Evolutionary conservation across 352 stramenopile genomes (phyloP), one percentile per base, ranked within the genome.

Genomic region (Pythium guiyangense): DNA sequence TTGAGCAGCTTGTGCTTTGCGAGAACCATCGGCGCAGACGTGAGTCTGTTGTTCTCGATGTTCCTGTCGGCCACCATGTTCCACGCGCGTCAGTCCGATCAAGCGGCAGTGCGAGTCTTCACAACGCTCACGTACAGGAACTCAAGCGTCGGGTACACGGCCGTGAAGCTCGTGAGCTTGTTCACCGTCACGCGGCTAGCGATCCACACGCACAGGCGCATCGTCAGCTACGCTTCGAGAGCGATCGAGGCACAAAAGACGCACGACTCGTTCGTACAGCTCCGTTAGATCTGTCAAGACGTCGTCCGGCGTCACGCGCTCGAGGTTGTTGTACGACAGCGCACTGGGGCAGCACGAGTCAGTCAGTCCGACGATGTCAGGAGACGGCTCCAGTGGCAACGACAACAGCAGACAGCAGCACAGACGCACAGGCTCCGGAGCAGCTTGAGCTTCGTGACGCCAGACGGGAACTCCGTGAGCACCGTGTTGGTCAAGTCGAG

Each of bases 91-190:
- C 4, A 34, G 29, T 9, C 29, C 4, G 29, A 34, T 34, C 29
- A 9, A 34, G 29, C 4, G 29, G 4, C 8, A 34, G 29, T 34
- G 29, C 29, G 29, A 4, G 29, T 34, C 29, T 9, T 34, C 29
- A 9, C 29, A 34, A 9, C 29, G 29, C 29, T 22, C 4, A 37
- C 34, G 34, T 37, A 55, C 50, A 56, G 17, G 18, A 14, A 3
- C 14, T 22, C 18, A 4, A 56, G 37, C 22, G 48, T 56, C 12
- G 50, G 34, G 37, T 47, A 55, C 4, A 46, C 15, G 15, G 15
- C 48, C 15, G 48, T 39, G 34, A 55, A 55, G 37, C 35, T 55
- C 17, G 20, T 29, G 20, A 55, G 14, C 14, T 48, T 55, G 50
- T 34, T 34, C 29, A 34, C 8, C 4, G 29, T 9, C 29, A 9